Base-by-base conservation (phyloP, 371 early-diverging fungal species). In the Thermomucor indicae-seudaticae region DNA sequence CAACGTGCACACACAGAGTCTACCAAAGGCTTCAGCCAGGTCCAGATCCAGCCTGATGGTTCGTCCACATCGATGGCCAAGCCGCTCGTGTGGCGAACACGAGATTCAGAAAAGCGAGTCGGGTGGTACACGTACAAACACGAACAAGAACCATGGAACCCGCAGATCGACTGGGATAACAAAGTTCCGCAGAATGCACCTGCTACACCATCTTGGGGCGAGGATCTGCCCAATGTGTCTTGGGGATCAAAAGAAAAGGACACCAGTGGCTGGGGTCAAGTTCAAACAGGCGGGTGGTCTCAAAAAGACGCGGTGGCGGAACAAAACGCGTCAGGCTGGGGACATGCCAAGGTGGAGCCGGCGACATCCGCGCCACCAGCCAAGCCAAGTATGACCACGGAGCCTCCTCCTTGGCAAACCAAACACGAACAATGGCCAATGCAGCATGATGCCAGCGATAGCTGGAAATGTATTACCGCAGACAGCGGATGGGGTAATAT, bases 61-160 rank as follows among this genome's bases (percentile, higher is more conserved):
- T 14, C 30, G 31, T 7, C 47, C 5, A 11, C 12, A 8, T 29
- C 24, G 47, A n/a, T 16, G 19, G 5, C 16, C 16, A 23, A 30
- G n/a, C 16, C 7, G 14, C 10, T 32, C 7, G 10, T 32, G 7
- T 20, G 39, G 40, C 35, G 47, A 30, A 41, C 7, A 29, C 17
- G 25, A 10, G 24, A 19, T 22, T 11, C 25, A 17, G 42, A 57
- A 17, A 40, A 45, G 27, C 40, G 34, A n/a, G 51, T 57, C 2
- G 57, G 57, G 2, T 57, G 57, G 57, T 43, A 57, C 16, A 57
- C 57, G 5, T 51, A 57, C 44, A 57, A 57, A 28, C 57, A 47
- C 23, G 57, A 57, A 14, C 40, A 49, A 11, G 51, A 34, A 28
- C 57, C 57, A 5, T 60, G 61, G 61, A 35, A 51, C 17, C 61